These are phyloP conservation scores for Amphichorda felina DNA, from an alignment of 2,329 filamentous ascomycete species.

Conservation along the genomic window DNA sequence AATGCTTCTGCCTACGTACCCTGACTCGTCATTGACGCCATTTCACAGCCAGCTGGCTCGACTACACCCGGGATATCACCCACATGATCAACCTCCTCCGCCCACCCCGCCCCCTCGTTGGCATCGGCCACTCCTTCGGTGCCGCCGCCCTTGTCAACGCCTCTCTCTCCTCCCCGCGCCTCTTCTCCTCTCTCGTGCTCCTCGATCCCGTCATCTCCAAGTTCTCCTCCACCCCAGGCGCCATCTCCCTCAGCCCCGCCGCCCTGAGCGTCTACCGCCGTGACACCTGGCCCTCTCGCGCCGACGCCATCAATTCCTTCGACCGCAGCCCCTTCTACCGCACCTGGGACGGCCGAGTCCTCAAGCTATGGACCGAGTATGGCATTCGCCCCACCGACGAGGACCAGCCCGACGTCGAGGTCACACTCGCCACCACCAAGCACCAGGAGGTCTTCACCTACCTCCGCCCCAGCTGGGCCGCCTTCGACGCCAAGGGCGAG, in stretches of 20 bases:
- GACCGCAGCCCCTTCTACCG: conserved; percentile 58
- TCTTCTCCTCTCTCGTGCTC: conserved; percentile 63
- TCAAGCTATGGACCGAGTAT: conserved; percentile 49
- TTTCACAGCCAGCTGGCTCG: conserved; percentile 74
- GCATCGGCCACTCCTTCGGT: conserved; percentile 84
- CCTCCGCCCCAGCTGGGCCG: conserved; percentile 46
- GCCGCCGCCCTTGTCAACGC: conserved; percentile 61
- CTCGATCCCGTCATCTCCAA: conserved; percentile 71
- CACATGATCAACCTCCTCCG: conserved; percentile 80
- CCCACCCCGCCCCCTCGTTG: conserved; percentile 66
- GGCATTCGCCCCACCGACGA: conserved; percentile 55
- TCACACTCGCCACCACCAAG: conserved; percentile 71
- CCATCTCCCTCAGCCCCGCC: conserved; percentile 27
- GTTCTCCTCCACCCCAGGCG: conserved; percentile 24
- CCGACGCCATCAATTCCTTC: conserved; percentile 56
- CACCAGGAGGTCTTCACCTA: conserved; percentile 73
- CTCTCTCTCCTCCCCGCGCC: conserved; percentile 66
- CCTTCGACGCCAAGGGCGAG: conserved; percentile 26
- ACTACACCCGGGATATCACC: conserved; percentile 74
- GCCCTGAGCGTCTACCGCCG: conserved; percentile 58
- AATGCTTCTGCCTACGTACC: background rate
- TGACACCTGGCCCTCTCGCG: conserved; percentile 70
- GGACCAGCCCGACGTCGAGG: conserved; percentile 20
- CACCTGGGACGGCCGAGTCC: conserved; percentile 68
- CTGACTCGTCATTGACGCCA: too few relatives aligned